phyloP scores from a whole-genome alignment of 768 basidiomycete genomes.

The Boletus tomentosulus region DNA sequence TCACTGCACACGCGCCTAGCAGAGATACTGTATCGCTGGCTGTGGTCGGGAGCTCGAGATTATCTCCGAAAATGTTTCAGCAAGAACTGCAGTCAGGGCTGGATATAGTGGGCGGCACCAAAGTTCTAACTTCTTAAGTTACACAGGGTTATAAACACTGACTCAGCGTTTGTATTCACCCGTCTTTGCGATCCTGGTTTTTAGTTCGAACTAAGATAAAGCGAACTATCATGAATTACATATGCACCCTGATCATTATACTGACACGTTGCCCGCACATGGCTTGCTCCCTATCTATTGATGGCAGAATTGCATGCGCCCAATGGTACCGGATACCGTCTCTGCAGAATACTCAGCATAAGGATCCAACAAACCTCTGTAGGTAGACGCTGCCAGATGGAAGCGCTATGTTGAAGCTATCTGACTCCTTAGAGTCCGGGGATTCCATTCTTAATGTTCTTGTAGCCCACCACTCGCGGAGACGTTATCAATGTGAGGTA shows the following conservation, averaged over 20 bases:
- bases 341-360: slow-evolving; percentile 36
- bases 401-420: slow-evolving; percentile 54
- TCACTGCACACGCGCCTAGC: not conserved
- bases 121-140: not conserved
- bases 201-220: slow-evolving; percentile 12
- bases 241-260: slow-evolving; percentile 76
- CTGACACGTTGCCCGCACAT: slow-evolving; percentile 66
- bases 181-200: not conserved
- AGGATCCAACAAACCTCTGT: slow-evolving; percentile 49
- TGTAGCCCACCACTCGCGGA: slow-evolving; percentile 67
- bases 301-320: slow-evolving; percentile 63
- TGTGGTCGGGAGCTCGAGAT: slow-evolving; percentile 1
- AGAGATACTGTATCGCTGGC: not conserved
- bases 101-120: not conserved
- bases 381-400: slow-evolving; percentile 87
- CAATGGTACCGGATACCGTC: slow-evolving; percentile 66
- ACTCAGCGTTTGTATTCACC: not conserved
- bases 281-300: slow-evolving; percentile 18
- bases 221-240: not conserved
- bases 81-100: slow-evolving; percentile 7
- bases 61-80: slow-evolving; percentile 4
- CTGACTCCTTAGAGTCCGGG: slow-evolving; percentile 24
- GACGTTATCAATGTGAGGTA: slow-evolving; percentile 77
- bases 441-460: slow-evolving; percentile 59
- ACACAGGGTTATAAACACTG: not conserved